A percentile compares a stretch with the other conserved stretches of the same genome.
Conservation (phyloP, 208 protist species). For the Trypanosomatidae sp. region DNA sequence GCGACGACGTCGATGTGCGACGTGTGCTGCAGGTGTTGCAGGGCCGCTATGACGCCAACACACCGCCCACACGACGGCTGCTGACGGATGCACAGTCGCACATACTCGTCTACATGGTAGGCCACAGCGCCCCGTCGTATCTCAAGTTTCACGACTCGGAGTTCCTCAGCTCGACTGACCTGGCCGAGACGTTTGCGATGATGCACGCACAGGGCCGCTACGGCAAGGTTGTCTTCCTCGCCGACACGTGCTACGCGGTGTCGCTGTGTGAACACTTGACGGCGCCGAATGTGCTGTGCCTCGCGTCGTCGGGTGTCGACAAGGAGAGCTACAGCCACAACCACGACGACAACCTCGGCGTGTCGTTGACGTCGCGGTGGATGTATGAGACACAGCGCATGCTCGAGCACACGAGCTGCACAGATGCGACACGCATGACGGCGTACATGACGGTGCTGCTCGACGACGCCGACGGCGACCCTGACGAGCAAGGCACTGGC, state of each 20-base stretch:
- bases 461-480: background rate
- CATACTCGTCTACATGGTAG: slow-evolving; percentile 94
- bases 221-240: slow-evolving; percentile 86
- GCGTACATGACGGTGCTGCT: slow-evolving; percentile 2
- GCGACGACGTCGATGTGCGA: slow-evolving; percentile 94
- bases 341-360: slow-evolving; percentile 50
- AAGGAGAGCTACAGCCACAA: slow-evolving; percentile 67
- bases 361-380: slow-evolving; percentile 86
- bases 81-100: slow-evolving; percentile 91
- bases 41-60: slow-evolving; percentile 86
- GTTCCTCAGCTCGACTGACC: slow-evolving; percentile 75
- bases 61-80: slow-evolving; percentile 88
- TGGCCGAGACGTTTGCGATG: slow-evolving; percentile 94
- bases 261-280: slow-evolving; percentile 79
- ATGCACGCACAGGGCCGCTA: slow-evolving; percentile 92
- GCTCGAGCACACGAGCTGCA: slow-evolving; percentile 50
- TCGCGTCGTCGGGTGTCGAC: slow-evolving; percentile 36
- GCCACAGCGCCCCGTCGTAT: slow-evolving; percentile 94
- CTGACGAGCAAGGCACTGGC: background rate
- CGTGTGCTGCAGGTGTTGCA: slow-evolving; percentile 92
- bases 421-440: slow-evolving; percentile 1
- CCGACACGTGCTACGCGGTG: slow-evolving; percentile 95
- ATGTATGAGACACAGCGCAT: slow-evolving; percentile 75
- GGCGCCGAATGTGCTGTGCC: slow-evolving; percentile 66
- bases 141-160: slow-evolving; percentile 96